These are phyloP conservation scores for Leccinum obscurum DNA, from an alignment of 768 basidiomycete species.

Conservation along the genomic window DNA sequence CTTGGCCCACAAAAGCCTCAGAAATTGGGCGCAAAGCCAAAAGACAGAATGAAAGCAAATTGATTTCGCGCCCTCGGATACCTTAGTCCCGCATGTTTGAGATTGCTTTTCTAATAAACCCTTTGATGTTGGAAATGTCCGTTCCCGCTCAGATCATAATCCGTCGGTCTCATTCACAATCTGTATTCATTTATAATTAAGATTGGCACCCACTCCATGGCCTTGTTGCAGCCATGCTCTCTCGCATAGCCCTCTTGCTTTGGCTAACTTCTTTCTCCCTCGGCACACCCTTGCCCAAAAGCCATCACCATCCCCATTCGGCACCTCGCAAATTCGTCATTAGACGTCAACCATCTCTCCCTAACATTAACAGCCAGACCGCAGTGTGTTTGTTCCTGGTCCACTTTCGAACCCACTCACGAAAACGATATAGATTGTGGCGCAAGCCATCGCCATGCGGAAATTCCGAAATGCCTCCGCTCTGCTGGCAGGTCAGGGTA, in stretches of 20 bases:
- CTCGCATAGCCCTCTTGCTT: conserved; percentile 3
- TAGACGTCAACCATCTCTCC: background rate
- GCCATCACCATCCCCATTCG: background rate
- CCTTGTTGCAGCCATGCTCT: conserved; percentile 13
- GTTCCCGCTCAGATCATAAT: conserved; percentile 11
- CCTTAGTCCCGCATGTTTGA: background rate
- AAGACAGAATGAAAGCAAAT: conserved; percentile 26
- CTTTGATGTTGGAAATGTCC: conserved; percentile 9
- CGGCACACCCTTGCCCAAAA: conserved; percentile 13
- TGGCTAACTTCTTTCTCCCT: conserved; percentile 8
- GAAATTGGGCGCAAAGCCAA: conserved; percentile 37
- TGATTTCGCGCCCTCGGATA: conserved; percentile 1
- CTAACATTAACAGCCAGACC: conserved; percentile 1
- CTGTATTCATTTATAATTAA: conserved; percentile 1
- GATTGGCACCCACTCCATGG: background rate
- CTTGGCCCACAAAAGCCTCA: conserved; percentile 39
- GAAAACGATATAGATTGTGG: conserved; percentile 11
- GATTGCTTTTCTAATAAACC: conserved; percentile 23
- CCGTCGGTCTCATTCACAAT: conserved; percentile 12
- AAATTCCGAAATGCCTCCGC: conserved; percentile 23
- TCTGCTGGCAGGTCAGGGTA: conserved; percentile 12
- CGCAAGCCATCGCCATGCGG: conserved; percentile 10
- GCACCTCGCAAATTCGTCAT: background rate
- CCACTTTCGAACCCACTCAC: conserved; percentile 1
- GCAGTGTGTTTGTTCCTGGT: conserved; percentile 9